Evolutionary conservation across 768 basidiomycete species (phyloP).

Genomic region (Pleurotus djamor): DNA sequence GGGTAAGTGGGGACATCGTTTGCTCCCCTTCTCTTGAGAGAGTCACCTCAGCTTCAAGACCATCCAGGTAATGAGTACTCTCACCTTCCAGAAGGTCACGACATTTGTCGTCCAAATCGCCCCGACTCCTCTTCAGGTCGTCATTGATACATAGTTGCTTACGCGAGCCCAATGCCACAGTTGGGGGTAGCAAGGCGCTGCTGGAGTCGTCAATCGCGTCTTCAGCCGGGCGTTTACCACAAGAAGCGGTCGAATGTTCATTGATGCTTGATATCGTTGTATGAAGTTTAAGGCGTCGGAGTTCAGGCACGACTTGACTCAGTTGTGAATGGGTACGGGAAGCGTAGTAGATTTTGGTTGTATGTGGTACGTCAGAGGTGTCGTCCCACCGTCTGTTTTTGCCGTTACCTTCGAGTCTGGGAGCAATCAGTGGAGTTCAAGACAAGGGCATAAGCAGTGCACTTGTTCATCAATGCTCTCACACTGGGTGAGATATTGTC

Average conservation of each 20-base stretch:
- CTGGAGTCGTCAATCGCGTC: conserved; percentile 23
- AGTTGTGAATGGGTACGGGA: conserved; percentile 97
- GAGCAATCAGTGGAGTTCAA: conserved; percentile 4
- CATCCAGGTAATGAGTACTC: conserved; percentile 8
- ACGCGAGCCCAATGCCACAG: conserved; percentile 87
- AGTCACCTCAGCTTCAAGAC: neutral
- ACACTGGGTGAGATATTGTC: conserved; percentile 77
- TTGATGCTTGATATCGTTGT: conserved; percentile 14
- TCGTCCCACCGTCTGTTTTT: conserved; percentile 14
- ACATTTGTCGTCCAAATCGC: conserved; percentile 86
- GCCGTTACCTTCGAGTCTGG: conserved; percentile 28
- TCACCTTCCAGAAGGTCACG: conserved; percentile 75
- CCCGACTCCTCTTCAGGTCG: conserved; percentile 53
- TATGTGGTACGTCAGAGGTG: conserved; percentile 45
- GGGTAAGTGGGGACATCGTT: conserved; percentile 79
- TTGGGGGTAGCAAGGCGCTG: conserved; percentile 37
- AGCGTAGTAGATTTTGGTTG: conserved; percentile 86
- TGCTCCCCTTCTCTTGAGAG: conserved; percentile 54
- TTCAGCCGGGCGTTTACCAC: conserved; percentile 20
- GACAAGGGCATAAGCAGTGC: conserved; percentile 14
- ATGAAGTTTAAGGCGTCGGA: conserved; percentile 64
- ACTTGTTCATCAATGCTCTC: conserved; percentile 80
- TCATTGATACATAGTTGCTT: conserved; percentile 95
- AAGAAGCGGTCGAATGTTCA: neutral
- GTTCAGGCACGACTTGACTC: conserved; percentile 84